phyloP scores from a whole-genome alignment of 768 basidiomycete genomes.

The Tulasnella sp. region DNA sequence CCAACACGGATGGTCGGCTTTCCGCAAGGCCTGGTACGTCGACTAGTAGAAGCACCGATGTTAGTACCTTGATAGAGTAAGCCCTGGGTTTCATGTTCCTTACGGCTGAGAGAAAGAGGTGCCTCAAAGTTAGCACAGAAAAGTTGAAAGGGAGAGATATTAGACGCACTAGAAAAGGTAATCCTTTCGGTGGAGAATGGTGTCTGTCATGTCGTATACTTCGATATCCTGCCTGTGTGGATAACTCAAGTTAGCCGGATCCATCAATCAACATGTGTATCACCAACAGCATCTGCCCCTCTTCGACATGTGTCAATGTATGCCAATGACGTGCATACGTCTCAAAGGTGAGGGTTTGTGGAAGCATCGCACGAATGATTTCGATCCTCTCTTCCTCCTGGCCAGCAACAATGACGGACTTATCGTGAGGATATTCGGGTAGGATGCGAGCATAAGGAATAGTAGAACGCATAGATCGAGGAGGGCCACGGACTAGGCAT shows the following conservation, averaged over 20 bases:
- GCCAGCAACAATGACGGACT: not conserved
- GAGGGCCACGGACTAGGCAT: not conserved
- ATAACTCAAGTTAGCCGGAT: not conserved
- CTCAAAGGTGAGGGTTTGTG: not conserved
- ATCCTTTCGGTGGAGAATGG: not conserved
- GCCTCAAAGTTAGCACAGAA: not conserved
- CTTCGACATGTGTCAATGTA: slow-evolving; percentile 6
- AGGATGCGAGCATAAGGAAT: not conserved
- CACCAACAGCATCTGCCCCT: slow-evolving; percentile 5
- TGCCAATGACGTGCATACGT: slow-evolving; percentile 5
- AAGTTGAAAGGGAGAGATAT: not conserved
- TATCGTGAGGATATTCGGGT: not conserved
- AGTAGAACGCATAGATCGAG: not conserved
- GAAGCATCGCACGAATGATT: not conserved
- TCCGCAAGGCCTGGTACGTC: slow-evolving; percentile 11
- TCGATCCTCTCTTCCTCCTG: not conserved
- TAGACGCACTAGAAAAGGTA: not conserved
- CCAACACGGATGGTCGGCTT: slow-evolving; percentile 2
- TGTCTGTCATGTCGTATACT: slow-evolving; percentile 5
- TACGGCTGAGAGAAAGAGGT: not conserved
- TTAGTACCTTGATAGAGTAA: too few species aligned
- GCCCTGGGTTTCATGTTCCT: not conserved
- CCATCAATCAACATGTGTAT: not conserved
- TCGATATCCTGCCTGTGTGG: not conserved
- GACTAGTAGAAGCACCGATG: not conserved